Evolutionary conservation across 2,329 filamentous ascomycete species (phyloP), one percentile per base, ranked within the genome.

Genomic region (Cordyceps tenuipes): DNA sequence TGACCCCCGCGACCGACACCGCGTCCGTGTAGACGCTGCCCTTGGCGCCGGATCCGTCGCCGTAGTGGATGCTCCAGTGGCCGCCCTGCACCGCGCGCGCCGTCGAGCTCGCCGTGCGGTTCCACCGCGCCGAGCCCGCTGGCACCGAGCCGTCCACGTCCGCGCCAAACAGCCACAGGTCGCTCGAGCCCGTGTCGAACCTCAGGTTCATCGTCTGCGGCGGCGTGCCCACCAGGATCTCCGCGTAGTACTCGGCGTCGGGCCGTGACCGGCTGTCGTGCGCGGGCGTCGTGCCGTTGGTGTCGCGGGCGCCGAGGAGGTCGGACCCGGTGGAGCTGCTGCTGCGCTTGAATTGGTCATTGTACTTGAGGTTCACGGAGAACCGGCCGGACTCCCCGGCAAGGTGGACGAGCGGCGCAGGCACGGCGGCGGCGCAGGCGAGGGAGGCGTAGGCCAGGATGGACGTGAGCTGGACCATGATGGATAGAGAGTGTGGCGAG

Each of bases 11-110:
- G 3, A 80, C 66, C 2, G 69, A 71, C 52, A 79, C 76, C 1
- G 62, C 69, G 62, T 80, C 77, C 17, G 64, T 69, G 68, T 75
- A 79, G 5, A 80, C 76, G 31, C 72, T 67, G 17, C 78, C 78
- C 46, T 67, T 71, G 5, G 75, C 76, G n/a, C 67, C 70, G 64
- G 74, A 77, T 3, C 71, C 70, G 57, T 79, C 77, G 13, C 73
- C 76, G 59, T 79, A 79, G 1, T 62, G 63, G 61, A 79, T 77
- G 39, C 65, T 63, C 78, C 77, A 80, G 3, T 67, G 66, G 19
- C 67, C 66, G 2, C 74, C 75, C 1, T 63, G 61, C 36, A 78
- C 62, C 58, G 69, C 66, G 62, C 70, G 63, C 9, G 77, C 69
- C 3, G 75, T 75, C 17, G 70, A 72, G 63, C 75, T 77, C 54